These are phyloP conservation scores for Debaryomyces castellii DNA, from an alignment of 805 yeast genomes.

Conservation along the genomic window DNA sequence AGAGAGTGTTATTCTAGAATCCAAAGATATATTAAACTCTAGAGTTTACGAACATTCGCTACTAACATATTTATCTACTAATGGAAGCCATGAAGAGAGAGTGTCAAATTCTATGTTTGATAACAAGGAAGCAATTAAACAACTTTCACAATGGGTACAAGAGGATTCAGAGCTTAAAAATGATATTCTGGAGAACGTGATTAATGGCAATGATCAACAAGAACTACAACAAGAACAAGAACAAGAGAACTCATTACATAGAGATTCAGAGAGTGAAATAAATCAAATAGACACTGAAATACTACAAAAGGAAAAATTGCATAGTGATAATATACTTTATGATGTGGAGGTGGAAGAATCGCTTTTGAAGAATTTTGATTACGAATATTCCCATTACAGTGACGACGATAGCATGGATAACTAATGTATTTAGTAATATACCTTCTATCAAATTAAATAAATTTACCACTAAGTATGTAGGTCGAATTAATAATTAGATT, in stretches of 20 bases:
- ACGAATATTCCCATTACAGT: constrained; percentile 7
- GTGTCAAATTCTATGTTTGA: constrained; percentile 7
- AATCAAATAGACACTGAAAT: not conserved
- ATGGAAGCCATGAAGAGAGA: constrained; percentile 5
- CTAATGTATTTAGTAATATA: not conserved
- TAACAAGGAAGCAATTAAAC: constrained; percentile 5
- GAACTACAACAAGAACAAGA: no score
- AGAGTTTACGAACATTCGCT: constrained; percentile 17
- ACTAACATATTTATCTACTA: constrained; percentile 14
- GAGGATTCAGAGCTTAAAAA: not conserved
- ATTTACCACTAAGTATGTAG: not conserved
- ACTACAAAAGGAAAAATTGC: constrained; percentile 1
- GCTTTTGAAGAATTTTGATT: constrained; percentile 4
- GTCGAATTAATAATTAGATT: not conserved
- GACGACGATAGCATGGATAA: not conserved
- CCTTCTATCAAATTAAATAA: not conserved
- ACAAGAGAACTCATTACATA: not conserved
- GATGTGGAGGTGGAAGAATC: constrained; percentile 2
- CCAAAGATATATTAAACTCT: constrained; percentile 11
- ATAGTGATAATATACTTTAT: constrained; percentile 1
- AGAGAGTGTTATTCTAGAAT: constrained; percentile 12
- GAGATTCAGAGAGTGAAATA: not conserved
- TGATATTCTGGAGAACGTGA: not conserved
- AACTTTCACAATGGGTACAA: constrained; percentile 3
- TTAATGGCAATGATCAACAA: not conserved